Evolutionary conservation across 2,329 filamentous ascomycete genomes (phyloP).

Genomic region (Ascochyta koolunga): DNA sequence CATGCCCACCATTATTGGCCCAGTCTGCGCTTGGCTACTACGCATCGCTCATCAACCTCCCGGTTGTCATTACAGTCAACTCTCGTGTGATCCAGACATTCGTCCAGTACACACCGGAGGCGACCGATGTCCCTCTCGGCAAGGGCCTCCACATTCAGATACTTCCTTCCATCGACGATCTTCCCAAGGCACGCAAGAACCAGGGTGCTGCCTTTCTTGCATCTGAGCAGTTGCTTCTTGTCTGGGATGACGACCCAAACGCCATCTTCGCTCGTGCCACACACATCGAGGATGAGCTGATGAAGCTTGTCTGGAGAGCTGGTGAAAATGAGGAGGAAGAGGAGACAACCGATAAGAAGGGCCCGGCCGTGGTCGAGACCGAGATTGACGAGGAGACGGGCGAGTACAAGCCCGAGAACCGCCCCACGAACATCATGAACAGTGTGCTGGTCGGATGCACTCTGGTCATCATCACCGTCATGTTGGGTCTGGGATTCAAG

Average conservation of each 20-base stretch:
- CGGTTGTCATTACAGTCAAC: conserved; percentile 80
- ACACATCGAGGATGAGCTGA: conserved; percentile 75
- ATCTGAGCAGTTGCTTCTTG: conserved; percentile 71
- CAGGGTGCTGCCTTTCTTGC: conserved; percentile 81
- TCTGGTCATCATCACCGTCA: conserved; percentile 67
- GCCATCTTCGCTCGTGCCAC: conserved; percentile 72
- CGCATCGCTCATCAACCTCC: conserved; percentile 72
- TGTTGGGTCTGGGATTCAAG: conserved; percentile 72
- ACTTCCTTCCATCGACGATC: conserved; percentile 72
- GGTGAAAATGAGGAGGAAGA: conserved; percentile 59
- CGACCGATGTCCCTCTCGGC: conserved; percentile 75
- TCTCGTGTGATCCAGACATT: conserved; percentile 81
- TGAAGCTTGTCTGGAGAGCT: conserved; percentile 76
- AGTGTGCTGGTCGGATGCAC: conserved; percentile 71
- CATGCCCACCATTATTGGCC: conserved; percentile 70
- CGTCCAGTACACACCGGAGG: conserved; percentile 73
- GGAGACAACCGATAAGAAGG: conserved; percentile 58
- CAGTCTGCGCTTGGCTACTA: conserved; percentile 68
- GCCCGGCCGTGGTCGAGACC: conserved; percentile 53
- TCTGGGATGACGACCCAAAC: conserved; percentile 79
- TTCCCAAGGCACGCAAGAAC: conserved; percentile 73
- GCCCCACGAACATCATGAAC: conserved; percentile 73
- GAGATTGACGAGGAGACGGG: conserved; percentile 77
- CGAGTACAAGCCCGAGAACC: conserved; percentile 66
- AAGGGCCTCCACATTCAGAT: conserved; percentile 81